These are phyloP conservation scores for Vaccinium vitisidaea DNA, from an alignment of 148 eudicot genomes.

Conservation along the genomic window DNA sequence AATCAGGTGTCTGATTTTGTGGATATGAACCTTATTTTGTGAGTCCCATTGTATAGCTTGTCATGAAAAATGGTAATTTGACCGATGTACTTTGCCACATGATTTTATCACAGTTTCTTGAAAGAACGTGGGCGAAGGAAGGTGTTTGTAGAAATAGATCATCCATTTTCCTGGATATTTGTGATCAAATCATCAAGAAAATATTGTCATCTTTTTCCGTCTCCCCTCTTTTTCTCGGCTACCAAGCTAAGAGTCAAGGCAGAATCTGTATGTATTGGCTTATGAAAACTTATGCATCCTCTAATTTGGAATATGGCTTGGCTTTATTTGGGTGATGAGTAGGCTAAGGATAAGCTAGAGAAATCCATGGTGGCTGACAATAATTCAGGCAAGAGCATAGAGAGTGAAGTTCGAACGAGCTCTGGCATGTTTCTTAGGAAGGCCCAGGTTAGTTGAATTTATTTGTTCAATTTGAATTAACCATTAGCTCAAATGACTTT, in stretches of 20 bases:
- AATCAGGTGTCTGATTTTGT: background rate
- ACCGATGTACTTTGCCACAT: background rate
- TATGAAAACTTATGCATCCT: background rate
- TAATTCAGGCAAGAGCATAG: slow-evolving; percentile 68
- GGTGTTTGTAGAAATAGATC: background rate
- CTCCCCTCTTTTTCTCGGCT: background rate
- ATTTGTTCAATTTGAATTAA: background rate
- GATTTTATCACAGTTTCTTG: background rate
- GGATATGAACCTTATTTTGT: background rate
- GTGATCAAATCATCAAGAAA: background rate
- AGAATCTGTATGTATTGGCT: background rate
- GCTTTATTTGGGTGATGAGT: slow-evolving; percentile 16
- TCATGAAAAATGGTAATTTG: background rate
- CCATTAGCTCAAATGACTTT: background rate
- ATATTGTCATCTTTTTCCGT: background rate
- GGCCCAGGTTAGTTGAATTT: slow-evolving; percentile 54
- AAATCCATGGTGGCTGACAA: slow-evolving; percentile 91
- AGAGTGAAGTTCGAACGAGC: slow-evolving; percentile 77
- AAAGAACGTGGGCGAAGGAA: background rate
- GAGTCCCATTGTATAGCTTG: background rate
- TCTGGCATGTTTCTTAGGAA: slow-evolving; percentile 76
- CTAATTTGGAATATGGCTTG: background rate
- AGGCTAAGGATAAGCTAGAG: slow-evolving; percentile 82
- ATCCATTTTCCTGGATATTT: background rate
- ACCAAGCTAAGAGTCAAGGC: background rate